Conservation (phyloP, 495 filamentous ascomycete genomes). For the Penicillium canescens region DNA sequence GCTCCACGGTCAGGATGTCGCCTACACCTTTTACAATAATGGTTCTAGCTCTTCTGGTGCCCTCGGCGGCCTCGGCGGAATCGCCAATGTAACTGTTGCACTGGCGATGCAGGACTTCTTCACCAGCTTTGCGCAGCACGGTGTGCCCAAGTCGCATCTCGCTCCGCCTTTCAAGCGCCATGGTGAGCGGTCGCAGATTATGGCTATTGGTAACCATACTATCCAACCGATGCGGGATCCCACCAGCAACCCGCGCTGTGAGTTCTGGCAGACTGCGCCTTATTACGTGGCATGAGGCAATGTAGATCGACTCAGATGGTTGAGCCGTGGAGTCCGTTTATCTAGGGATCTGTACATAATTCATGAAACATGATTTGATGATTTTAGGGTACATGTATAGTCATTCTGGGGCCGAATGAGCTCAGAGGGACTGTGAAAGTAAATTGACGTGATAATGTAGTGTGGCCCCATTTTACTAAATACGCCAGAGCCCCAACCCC, state of each 20-base stretch:
- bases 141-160: conserved; percentile 41
- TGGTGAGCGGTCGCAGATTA: conserved; percentile 35
- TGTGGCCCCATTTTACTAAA: too few relatives aligned
- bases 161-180: conserved; percentile 43
- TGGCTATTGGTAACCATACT: conserved; percentile 41
- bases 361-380: too few relatives aligned
- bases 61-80: background rate
- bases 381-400: too few relatives aligned
- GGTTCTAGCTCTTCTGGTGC: conserved; percentile 4
- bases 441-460: too few relatives aligned
- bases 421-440: too few relatives aligned
- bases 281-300: conserved; percentile 1
- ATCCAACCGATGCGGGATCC: conserved; percentile 44
- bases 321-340: background rate
- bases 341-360: background rate
- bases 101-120: conserved; percentile 60
- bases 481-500: too few relatives aligned
- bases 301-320: background rate
- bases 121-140: conserved; percentile 53
- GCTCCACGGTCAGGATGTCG: conserved; percentile 55
- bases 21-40: conserved; percentile 60
- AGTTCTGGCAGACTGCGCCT: conserved; percentile 34
- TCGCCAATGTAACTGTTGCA: conserved; percentile 39
- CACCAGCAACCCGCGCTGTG: conserved; percentile 44
- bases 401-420: too few relatives aligned